Evolutionary conservation across 768 basidiomycete species (phyloP), one percentile per base, ranked within the genome.

Genomic region (Tulasnella sp.): DNA sequence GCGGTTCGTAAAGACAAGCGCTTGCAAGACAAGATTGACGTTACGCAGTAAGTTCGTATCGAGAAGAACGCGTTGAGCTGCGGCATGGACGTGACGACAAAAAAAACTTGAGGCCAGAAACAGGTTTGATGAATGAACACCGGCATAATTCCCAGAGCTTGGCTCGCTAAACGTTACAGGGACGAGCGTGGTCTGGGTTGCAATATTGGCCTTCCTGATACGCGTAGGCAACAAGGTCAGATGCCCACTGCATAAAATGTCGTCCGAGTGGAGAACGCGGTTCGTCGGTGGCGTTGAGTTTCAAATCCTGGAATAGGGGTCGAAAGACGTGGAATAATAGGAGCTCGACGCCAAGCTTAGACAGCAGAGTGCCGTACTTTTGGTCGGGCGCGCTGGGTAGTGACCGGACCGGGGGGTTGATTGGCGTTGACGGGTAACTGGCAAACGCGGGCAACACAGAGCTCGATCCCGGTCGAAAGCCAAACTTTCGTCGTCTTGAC

Each of bases 121-220:
- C 10, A 26, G 61, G 32, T 67, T 13, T 67, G 26, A 29, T 67
- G 61, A 67, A 67, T 67, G 61, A 67, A 29, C 29, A 67, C 61
- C 61, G 61, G 61, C 61, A 67, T 67, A 67, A 67, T 67, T 67
- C 61, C 61, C 32, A 67, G 61, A 67, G 32, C 61, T 23, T 67
- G 61, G 61, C 26, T 67, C 61, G 61, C 32, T 10, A 67, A 67
- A 35, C 61, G 61, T 35, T 29, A 67, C 61, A 67, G 61, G 61
- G 61, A 67, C 61, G 61, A 67, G 61, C 61, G 61, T 67, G 61
- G 61, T 67, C 61, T 67, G 26, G 61, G 61, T 67, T 67, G 61
- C 15, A 67, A 35, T 67, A 67, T 67, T 67, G 61, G 29, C 32
- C 61, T 67, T 67, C 61, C 61, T 26, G 32, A 67, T 67, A 67